Percentiles rank a stretch among this genome's conserved stretches.
Conservation (phyloP, 2,329 filamentous ascomycete species). For the Hypoxylon sp. region DNA sequence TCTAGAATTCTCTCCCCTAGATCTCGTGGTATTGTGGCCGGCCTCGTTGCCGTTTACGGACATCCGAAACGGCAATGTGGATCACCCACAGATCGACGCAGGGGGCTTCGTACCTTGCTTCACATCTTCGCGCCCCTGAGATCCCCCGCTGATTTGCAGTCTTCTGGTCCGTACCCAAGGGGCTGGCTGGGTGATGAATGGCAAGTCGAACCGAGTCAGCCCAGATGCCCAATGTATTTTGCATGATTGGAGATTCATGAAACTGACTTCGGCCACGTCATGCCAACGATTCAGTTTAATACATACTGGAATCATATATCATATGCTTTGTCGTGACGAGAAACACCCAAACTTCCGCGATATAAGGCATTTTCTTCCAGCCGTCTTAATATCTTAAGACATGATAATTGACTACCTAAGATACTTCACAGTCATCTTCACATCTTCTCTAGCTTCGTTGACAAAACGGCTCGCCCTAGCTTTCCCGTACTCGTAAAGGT, state of each 20-base stretch:
- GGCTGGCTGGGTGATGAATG: neutral
- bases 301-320: neutral
- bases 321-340: neutral
- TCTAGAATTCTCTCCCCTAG: constrained; percentile 25
- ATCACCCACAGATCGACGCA: constrained; percentile 29
- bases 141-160: constrained; percentile 39
- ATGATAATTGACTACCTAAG: neutral
- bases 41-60: constrained; percentile 33
- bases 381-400: neutral
- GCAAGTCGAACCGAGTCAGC: constrained; percentile 24
- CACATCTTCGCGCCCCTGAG: constrained; percentile 21
- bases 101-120: constrained; percentile 23
- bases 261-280: constrained; percentile 17
- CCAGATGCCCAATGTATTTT: constrained; percentile 5
- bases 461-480: constrained; percentile 1
- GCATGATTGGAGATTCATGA: constrained; percentile 21
- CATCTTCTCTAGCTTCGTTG: neutral
- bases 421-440: neutral
- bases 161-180: neutral
- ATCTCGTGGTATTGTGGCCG: neutral
- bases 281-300: neutral
- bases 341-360: neutral
- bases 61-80: constrained; percentile 37
- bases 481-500: constrained; percentile 17
- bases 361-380: neutral